These are phyloP conservation scores for Gloeopeniophorella convolvens DNA, from an alignment of 768 basidiomycete species.

Conservation along the genomic window DNA sequence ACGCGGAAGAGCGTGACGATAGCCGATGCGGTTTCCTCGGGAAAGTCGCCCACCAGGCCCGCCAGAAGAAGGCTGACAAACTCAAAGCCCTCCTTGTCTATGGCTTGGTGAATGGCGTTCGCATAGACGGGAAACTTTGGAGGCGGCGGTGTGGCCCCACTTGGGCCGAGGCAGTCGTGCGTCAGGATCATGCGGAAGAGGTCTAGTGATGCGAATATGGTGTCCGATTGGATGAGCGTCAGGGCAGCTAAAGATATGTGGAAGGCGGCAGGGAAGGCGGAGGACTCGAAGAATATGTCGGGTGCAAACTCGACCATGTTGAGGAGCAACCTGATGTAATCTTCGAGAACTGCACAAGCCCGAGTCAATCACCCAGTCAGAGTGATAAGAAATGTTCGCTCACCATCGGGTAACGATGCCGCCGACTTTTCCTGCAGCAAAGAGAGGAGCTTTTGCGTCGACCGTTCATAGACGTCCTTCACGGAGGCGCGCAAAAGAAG, in stretches of 20 bases:
- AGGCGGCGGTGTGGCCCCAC: conserved; percentile 37
- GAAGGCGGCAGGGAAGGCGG: conserved; percentile 73
- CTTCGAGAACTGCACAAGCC: conserved; percentile 76
- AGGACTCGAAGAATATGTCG: conserved; percentile 71
- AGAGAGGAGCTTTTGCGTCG: conserved; percentile 62
- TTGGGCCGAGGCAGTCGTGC: conserved; percentile 59
- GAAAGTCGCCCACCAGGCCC: conserved; percentile 83
- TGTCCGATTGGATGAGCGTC: conserved; percentile 75
- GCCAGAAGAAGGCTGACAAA: conserved; percentile 62
- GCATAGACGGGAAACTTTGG: conserved; percentile 61
- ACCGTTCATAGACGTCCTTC: conserved; percentile 61
- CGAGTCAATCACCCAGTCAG: neutral
- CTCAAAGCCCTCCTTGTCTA: conserved; percentile 67
- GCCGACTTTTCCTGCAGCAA: conserved; percentile 64
- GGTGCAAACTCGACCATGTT: conserved; percentile 64
- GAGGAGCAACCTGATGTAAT: conserved; percentile 78
- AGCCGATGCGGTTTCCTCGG: conserved; percentile 69
- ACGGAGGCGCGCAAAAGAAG: conserved; percentile 50
- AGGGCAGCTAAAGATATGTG: conserved; percentile 70
- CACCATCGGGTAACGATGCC: conserved; percentile 83
- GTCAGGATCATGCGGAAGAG: conserved; percentile 68
- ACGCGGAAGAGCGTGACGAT: conserved; percentile 76
- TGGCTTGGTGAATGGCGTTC: conserved; percentile 48
- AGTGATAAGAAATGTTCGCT: conserved; percentile 25
- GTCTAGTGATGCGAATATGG: conserved; percentile 77